Conservation (phyloP, 129 eudicot genomes). For the Helianthus annuus region DNA sequence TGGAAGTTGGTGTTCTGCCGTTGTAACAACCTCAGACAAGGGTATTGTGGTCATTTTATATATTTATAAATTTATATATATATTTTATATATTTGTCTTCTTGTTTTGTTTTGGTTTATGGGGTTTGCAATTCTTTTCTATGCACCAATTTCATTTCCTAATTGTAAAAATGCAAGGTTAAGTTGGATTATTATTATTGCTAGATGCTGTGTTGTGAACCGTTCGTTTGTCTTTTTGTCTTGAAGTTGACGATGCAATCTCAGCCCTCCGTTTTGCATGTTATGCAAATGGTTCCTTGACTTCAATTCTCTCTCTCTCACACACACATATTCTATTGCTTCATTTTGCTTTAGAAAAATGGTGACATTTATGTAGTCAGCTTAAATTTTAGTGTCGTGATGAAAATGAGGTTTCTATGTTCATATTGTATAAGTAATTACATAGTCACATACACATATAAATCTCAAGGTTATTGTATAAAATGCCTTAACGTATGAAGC, state of each 20-base stretch:
- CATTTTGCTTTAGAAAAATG: neutral
- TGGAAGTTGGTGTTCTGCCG: slow-evolving; percentile 67
- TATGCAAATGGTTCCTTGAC: slow-evolving; percentile 19
- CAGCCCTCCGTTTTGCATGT: slow-evolving; percentile 35
- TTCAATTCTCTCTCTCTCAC: neutral
- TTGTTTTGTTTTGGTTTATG: neutral
- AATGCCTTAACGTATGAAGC: too few species aligned
- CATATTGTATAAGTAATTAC: neutral
- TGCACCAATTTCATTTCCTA: neutral
- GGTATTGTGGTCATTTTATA: slow-evolving; percentile 24
- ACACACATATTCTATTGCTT: neutral
- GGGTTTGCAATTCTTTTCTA: neutral
- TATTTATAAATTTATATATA: too few species aligned
- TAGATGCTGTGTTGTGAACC: slow-evolving; percentile 26
- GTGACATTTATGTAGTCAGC: neutral
- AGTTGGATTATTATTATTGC: slow-evolving; percentile 10
- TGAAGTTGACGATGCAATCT: slow-evolving; percentile 23
- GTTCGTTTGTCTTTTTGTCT: slow-evolving; percentile 21
- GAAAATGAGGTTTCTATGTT: neutral
- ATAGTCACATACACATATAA: neutral
- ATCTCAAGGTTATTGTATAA: too few species aligned
- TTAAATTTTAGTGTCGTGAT: neutral
- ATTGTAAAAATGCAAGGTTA: slow-evolving; percentile 35
- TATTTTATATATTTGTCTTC: neutral
- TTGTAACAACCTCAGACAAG: slow-evolving; percentile 22